Evolutionary conservation across 1,139 yeast species (phyloP).

Genomic region (Petasospora fabianii): DNA sequence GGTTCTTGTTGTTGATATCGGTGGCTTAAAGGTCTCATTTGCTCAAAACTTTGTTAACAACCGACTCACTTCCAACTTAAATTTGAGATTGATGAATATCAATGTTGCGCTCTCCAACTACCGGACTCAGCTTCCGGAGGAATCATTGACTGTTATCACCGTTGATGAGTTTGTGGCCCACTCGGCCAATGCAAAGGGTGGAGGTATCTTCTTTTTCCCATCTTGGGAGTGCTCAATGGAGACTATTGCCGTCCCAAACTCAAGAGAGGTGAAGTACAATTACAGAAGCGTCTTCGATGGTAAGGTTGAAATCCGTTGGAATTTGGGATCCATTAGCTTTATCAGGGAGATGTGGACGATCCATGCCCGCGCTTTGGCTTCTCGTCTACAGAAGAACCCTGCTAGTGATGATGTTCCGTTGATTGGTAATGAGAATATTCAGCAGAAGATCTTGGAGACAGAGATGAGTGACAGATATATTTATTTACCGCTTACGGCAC

Average conservation of each 20-base stretch:
- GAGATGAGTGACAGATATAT: slow-evolving; percentile 53
- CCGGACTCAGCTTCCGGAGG: slow-evolving; percentile 43
- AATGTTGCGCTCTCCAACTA: slow-evolving; percentile 60
- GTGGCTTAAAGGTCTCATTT: slow-evolving; percentile 57
- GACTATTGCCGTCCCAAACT: slow-evolving; percentile 53
- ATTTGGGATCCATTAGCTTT: slow-evolving; percentile 85
- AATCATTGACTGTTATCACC: slow-evolving; percentile 40
- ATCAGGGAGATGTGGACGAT: slow-evolving; percentile 89
- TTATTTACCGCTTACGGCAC: slow-evolving; percentile 68
- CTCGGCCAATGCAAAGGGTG: slow-evolving; percentile 68
- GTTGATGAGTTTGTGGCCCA: slow-evolving; percentile 54
- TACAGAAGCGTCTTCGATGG: slow-evolving; percentile 80
- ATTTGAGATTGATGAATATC: slow-evolving; percentile 55
- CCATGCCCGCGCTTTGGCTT: slow-evolving; percentile 56
- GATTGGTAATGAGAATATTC: slow-evolving; percentile 39
- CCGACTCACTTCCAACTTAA: slow-evolving; percentile 41
- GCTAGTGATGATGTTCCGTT: slow-evolving; percentile 27
- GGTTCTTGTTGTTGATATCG: slow-evolving; percentile 62
- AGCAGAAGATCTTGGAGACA: slow-evolving; percentile 61
- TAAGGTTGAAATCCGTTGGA: slow-evolving; percentile 89
- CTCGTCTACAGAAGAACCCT: slow-evolving; percentile 40
- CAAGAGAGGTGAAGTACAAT: slow-evolving; percentile 56
- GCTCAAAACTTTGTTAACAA: slow-evolving; percentile 50
- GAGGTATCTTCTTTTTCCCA: slow-evolving; percentile 77
- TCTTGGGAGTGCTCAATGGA: slow-evolving; percentile 72